phyloP scores from a whole-genome alignment of 805 yeast genomes.

The Metschnikowia gruessii region DNA sequence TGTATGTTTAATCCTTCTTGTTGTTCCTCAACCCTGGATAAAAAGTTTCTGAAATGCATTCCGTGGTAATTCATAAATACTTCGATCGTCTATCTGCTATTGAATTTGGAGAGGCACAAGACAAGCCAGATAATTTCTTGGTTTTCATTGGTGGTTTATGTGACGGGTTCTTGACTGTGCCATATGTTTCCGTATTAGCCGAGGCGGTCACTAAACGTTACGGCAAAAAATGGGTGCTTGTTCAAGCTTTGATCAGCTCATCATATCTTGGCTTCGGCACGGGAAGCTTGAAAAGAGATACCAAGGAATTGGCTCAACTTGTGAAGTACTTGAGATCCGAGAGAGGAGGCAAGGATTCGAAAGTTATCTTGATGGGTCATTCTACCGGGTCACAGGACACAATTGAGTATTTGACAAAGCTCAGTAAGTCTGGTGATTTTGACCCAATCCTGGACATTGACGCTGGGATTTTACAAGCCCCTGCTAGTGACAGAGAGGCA shows the following conservation, averaged over 20 bases:
- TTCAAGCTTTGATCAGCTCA: constrained; percentile 55
- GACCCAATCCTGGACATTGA: constrained; percentile 33
- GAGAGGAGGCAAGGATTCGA: constrained; percentile 42
- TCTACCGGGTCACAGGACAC: constrained; percentile 84
- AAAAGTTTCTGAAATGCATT: constrained; percentile 6
- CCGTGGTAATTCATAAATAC: constrained; percentile 15
- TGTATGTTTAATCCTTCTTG: too few species aligned
- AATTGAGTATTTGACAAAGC: constrained; percentile 52
- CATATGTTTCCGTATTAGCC: constrained; percentile 55
- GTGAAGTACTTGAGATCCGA: constrained; percentile 51
- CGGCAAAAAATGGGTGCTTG: constrained; percentile 48
- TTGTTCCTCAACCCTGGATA: too few species aligned
- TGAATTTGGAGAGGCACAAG: constrained; percentile 11
- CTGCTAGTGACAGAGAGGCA: constrained; percentile 62
- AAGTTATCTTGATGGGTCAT: constrained; percentile 72
- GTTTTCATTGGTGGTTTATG: constrained; percentile 72
- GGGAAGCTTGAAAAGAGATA: constrained; percentile 57
- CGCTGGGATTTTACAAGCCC: constrained; percentile 70
- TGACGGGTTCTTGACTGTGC: constrained; percentile 69
- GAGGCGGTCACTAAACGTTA: constrained; percentile 28
- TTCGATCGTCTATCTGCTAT: constrained; percentile 13
- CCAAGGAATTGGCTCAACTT: constrained; percentile 50
- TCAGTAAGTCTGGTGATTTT: constrained; percentile 16
- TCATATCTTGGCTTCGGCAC: constrained; percentile 75
- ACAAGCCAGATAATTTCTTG: constrained; percentile 45